phyloP scores from a whole-genome alignment of 352 stramenopile species.

The Phytophthora tentaculata region DNA sequence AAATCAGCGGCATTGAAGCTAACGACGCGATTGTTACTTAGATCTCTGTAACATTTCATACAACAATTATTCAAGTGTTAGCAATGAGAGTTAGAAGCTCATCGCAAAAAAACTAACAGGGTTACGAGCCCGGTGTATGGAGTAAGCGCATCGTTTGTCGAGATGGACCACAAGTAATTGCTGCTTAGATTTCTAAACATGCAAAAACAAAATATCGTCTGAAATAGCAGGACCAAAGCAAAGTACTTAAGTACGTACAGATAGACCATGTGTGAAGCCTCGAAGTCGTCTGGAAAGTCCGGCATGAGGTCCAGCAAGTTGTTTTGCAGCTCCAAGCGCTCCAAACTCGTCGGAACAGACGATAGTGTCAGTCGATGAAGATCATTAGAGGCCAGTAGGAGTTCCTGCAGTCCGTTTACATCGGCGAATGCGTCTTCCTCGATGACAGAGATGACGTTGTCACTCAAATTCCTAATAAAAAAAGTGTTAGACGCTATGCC shows the following conservation, averaged over 20 bases:
- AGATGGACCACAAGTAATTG: slow-evolving; percentile 67
- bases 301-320: slow-evolving; percentile 68
- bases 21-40: slow-evolving; percentile 61
- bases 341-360: slow-evolving; percentile 46
- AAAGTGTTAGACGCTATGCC: not conserved
- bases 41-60: slow-evolving; percentile 38
- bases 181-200: slow-evolving; percentile 60
- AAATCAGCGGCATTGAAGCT: slow-evolving; percentile 66
- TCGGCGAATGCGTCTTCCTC: slow-evolving; percentile 53
- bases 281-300: slow-evolving; percentile 40
- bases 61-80: not conserved
- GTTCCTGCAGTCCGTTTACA: slow-evolving; percentile 46
- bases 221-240: no score
- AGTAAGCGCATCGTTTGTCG: slow-evolving; percentile 53
- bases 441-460: slow-evolving; percentile 79
- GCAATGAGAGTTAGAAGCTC: no score
- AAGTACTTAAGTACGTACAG: slow-evolving; percentile 67
- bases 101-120: no score
- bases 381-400: slow-evolving; percentile 57
- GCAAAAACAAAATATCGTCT: not conserved
- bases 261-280: slow-evolving; percentile 42
- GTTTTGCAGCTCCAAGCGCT: slow-evolving; percentile 52
- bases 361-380: slow-evolving; percentile 52
- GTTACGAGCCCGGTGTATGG: slow-evolving; percentile 49
- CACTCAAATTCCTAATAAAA: slow-evolving; percentile 55